A percentile compares a stretch with the other conserved stretches of the same genome.
Evolutionary conservation across 1,284 basidiomycete genomes (phyloP).

Genomic region (Tilletia setariae): DNA sequence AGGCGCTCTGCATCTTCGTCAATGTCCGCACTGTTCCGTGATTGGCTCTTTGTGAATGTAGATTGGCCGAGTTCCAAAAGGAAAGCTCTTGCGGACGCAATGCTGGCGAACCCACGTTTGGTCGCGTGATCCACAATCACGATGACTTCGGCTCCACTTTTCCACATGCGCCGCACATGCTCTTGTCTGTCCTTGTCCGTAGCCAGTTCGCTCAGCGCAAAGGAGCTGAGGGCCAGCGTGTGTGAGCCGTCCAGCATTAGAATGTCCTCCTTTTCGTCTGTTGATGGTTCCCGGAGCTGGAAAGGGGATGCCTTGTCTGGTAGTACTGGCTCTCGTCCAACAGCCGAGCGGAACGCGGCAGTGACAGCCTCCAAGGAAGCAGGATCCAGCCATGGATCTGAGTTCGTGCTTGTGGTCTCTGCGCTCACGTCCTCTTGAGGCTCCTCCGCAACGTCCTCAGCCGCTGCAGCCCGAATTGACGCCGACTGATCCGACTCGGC

Average conservation of each 20-base stretch:
- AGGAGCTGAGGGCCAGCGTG: slow-evolving; percentile 77
- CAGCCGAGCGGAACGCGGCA: slow-evolving; percentile 24
- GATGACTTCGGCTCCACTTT: slow-evolving; percentile 66
- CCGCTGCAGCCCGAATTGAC: not conserved
- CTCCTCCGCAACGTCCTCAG: slow-evolving; percentile 7
- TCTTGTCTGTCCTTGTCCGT: slow-evolving; percentile 65
- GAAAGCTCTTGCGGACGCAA: slow-evolving; percentile 77
- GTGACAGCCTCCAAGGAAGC: slow-evolving; percentile 25
- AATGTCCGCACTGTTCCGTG: not conserved
- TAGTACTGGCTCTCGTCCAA: slow-evolving; percentile 23
- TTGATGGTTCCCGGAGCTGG: not conserved
- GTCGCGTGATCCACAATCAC: slow-evolving; percentile 78
- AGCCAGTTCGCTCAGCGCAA: slow-evolving; percentile 72
- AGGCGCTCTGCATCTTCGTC: slow-evolving; percentile 14
- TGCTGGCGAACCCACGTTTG: slow-evolving; percentile 70
- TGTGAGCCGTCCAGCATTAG: slow-evolving; percentile 8
- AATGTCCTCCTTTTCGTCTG: not conserved
- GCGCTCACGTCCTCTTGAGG: slow-evolving; percentile 11
- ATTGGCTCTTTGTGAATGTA: slow-evolving; percentile 65
- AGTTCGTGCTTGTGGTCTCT: not conserved
- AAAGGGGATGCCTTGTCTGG: slow-evolving; percentile 25
- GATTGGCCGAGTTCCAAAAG: slow-evolving; percentile 73
- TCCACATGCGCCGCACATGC: slow-evolving; percentile 79
- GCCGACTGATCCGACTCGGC: not conserved
- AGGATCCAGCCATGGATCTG: not conserved